Conservation (phyloP, 352 stramenopile genomes). For the Phytophthora macrochlamydospora region DNA sequence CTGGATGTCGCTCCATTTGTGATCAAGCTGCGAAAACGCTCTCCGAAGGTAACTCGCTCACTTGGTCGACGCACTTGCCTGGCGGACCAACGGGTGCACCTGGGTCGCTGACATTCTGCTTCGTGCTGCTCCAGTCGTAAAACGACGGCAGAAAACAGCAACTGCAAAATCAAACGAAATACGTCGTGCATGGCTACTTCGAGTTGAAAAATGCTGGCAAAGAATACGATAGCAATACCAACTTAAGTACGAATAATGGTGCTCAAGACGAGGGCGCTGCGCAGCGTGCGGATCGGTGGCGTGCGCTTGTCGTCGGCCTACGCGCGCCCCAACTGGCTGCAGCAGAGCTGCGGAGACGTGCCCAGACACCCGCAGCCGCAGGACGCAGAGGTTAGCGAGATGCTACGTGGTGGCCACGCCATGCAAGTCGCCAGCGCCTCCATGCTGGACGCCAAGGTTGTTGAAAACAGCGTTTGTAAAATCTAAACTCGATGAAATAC, state of each 20-base stretch:
- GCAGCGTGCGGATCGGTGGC: background rate
- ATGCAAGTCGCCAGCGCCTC: slow-evolving; percentile 58
- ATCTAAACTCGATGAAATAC: slow-evolving; percentile 1
- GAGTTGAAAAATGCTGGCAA: too few relatives aligned
- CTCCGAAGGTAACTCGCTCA: background rate
- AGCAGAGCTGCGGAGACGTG: slow-evolving; percentile 68
- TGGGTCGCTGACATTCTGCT: background rate
- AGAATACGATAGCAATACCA: too few relatives aligned
- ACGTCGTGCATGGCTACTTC: too few relatives aligned
- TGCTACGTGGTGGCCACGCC: slow-evolving; percentile 73
- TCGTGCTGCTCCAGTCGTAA: too few relatives aligned
- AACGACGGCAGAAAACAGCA: too few relatives aligned
- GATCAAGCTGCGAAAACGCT: slow-evolving; percentile 7
- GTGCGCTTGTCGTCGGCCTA: background rate
- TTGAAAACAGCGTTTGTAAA: background rate
- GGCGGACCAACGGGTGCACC: background rate
- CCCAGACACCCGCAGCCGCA: slow-evolving; percentile 40
- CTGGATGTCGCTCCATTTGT: slow-evolving; percentile 4
- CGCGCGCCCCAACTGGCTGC: slow-evolving; percentile 58
- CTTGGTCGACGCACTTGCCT: too few relatives aligned
- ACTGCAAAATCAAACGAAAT: too few relatives aligned
- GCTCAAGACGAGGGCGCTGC: slow-evolving; percentile 10
- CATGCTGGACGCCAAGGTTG: slow-evolving; percentile 51
- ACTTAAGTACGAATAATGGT: slow-evolving; percentile 1
- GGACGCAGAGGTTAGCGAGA: slow-evolving; percentile 62